Conservation (phyloP, 805 yeast genomes). For the Pichia cabralensis region DNA sequence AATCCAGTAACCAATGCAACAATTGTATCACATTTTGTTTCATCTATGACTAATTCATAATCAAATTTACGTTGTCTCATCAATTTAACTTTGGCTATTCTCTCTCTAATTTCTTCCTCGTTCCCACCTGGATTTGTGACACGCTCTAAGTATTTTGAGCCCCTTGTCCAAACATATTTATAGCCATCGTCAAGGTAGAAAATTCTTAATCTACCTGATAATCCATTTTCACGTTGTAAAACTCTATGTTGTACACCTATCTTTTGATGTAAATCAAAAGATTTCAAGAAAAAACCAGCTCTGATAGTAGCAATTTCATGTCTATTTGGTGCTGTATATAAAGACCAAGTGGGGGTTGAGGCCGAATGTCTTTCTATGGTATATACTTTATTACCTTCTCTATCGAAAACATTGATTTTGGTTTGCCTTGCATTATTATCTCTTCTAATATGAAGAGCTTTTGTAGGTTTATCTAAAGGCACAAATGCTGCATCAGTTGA, state of each 20-base stretch:
- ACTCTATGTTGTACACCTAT: slow-evolving; percentile 36
- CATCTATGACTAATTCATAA: slow-evolving; percentile 47
- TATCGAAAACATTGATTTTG: slow-evolving; percentile 39
- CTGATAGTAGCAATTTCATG: slow-evolving; percentile 41
- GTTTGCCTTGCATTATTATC: slow-evolving; percentile 37
- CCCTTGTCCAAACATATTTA: slow-evolving; percentile 46
- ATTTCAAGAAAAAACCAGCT: slow-evolving; percentile 36
- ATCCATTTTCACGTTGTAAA: slow-evolving; percentile 28
- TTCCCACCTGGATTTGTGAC: slow-evolving; percentile 46
- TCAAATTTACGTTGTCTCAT: slow-evolving; percentile 53
- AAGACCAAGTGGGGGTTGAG: slow-evolving; percentile 42
- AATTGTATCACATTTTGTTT: slow-evolving; percentile 35
- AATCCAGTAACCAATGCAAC: slow-evolving; percentile 52
- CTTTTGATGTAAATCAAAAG: slow-evolving; percentile 41
- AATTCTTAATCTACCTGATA: slow-evolving; percentile 32
- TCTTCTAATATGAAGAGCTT: slow-evolving; percentile 37
- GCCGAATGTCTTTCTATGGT: slow-evolving; percentile 43
- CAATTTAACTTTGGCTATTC: slow-evolving; percentile 45
- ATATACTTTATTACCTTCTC: slow-evolving; percentile 32
- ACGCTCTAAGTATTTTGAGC: slow-evolving; percentile 41
- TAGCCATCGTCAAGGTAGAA: slow-evolving; percentile 45
- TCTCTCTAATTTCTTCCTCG: slow-evolving; percentile 42
- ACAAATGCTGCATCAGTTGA: slow-evolving; percentile 30
- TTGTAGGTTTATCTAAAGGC: slow-evolving; percentile 34
- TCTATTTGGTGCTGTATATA: slow-evolving; percentile 35